Conservation (phyloP, 169 alveolate genomes). For the Plasmodium sp. region DNA sequence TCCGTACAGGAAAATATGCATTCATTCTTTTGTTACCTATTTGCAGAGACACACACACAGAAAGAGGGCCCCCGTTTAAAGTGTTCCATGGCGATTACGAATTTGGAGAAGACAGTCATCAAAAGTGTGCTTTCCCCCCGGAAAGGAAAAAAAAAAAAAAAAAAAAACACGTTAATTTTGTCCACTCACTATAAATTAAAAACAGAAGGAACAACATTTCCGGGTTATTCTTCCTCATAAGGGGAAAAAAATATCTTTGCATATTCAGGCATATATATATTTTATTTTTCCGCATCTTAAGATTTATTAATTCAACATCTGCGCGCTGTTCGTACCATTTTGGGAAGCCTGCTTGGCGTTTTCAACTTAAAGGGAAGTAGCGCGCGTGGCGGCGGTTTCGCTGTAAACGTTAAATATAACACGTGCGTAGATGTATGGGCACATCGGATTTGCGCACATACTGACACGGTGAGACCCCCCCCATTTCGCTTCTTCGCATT, state of each 20-base stretch:
- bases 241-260: slow-evolving; percentile 4
- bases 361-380: neutral
- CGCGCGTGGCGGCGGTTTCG: neutral
- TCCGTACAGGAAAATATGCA: neutral
- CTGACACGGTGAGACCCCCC: neutral
- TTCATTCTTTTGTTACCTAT: neutral
- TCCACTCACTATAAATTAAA: neutral
- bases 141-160: neutral
- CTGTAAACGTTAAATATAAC: neutral
- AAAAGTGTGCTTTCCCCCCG: neutral
- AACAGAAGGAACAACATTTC: neutral
- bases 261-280: neutral
- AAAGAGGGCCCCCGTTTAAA: neutral
- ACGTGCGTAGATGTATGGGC: neutral
- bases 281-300: neutral
- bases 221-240: neutral
- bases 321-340: neutral
- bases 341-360: neutral
- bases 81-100: neutral
- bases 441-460: neutral
- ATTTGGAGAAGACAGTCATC: slow-evolving; percentile 1
- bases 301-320: neutral
- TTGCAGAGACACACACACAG: neutral
- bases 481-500: neutral
- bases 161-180: neutral